Evolutionary conservation across 1,284 basidiomycete genomes (phyloP), one percentile per base, ranked within the genome.

Genomic region (Coniophora puteana): DNA sequence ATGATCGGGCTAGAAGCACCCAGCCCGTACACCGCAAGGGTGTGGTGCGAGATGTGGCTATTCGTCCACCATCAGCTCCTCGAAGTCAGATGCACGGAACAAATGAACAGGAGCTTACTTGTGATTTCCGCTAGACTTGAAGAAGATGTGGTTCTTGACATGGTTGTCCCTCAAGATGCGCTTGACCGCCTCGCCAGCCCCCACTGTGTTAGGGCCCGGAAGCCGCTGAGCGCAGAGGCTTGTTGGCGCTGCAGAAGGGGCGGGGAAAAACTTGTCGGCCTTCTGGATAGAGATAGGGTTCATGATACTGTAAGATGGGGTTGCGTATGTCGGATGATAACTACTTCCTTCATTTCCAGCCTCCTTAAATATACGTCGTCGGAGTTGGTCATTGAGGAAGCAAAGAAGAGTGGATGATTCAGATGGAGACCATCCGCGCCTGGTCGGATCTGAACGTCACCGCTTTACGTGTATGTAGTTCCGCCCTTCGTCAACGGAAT

Each of bases 1-100:
- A 69, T 49, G 12, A 63, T 48, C 8, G 56, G 38, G 0, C 33
- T 34, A 29, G 52, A 49, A 0, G 60, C 66, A 5, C 68, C 68
- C 8, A 68, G 47, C 10, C 52, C 51, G 43, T 63, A 69, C 8
- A 64, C 51, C 8, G 66, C 65, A 5, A 65, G 50, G 1, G 65
- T 41, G 29, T 67, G 67, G 43, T 69, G 66, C 3, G 62, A 50
- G 4, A 52, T 49, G 54, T 69, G 67, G 46, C 67, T 69, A 18
- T 21, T 4, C 8, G 20, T 16, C 31, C 16, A 14, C 12, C 13
- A 36, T 20, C 25, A 32, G 27, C 17, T 40, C 39, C 23, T n/a
- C 14, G 18, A 13, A 18, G 18, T 18, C 23, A 12, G 16, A 38
- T n/a, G n/a, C 20, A 22, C 3, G 3, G 1, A 6, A 12, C 13